Base-by-base conservation (phyloP, 2,329 filamentous ascomycete genomes). In the Emmonsiellopsis sp. region DNA sequence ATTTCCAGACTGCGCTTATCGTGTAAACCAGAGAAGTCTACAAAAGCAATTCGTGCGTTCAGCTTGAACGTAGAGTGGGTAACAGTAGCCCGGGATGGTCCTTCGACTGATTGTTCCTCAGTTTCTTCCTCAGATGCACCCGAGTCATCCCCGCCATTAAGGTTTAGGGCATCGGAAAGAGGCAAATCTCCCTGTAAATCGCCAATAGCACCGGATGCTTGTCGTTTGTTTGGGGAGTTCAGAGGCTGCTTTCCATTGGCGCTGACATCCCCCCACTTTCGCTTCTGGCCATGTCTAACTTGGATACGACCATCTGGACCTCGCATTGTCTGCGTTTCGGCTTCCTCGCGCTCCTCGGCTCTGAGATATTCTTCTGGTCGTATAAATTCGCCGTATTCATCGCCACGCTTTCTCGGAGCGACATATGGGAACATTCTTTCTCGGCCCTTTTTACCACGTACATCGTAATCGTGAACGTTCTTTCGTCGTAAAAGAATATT, bases 361-460 rank as follows among this genome's bases (percentile, higher is more conserved):
- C 91, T 82, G 1, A 96, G 78, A 65, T 92, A 98, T 58, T 98
- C 93, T 67, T 97, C 93, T 0, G 92, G 88, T 52, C 90, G 83
- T 61, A 98, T 96, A 13, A 94, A 74, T 59, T 98, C 93, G 55
- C 93, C 93, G 70, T 93, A 98, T 58, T 96, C 92, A 65, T 97
- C 93, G 33, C 80, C 82, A 49, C 89, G 84, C 66, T 84, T 87
- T 62, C 88, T 79, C 50, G 89, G 84, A 27, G 91, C 82, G 1
- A 91, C 82, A 51, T 94, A 85, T 0, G 93, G 93, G 65, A 96
- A 97, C 73, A 95, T 87, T 57, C 90, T 85, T 65, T 98, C 93
- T 52, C 91, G 81, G 2, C 93, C 93, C 65, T 88, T 94, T 68
- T 95, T 96, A 37, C 87, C 87, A 42, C 89, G 81, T 1, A 96